These are phyloP conservation scores for Akanthomyces uredinophilus DNA, from an alignment of 2,329 filamentous ascomycete genomes.

Conservation along the genomic window DNA sequence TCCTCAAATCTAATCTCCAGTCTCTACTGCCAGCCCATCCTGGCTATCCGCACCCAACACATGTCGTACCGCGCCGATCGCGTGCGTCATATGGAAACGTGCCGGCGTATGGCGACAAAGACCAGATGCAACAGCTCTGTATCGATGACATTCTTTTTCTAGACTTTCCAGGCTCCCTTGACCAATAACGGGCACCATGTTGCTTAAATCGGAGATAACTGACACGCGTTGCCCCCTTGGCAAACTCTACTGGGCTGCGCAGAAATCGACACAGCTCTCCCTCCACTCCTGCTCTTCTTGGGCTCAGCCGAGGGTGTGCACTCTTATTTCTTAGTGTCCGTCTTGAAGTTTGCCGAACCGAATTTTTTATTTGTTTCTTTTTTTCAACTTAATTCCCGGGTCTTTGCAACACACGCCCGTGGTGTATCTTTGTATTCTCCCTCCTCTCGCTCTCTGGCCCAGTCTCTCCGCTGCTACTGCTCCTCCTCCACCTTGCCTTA, in stretches of 20 bases:
- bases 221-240: slow-evolving; percentile 1
- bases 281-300: background rate
- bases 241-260: slow-evolving; percentile 11
- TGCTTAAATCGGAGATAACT: slow-evolving; percentile 12
- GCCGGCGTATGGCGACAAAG: background rate
- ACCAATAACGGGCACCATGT: background rate
- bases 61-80: background rate
- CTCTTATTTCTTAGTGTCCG: background rate
- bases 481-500: background rate
- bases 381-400: background rate
- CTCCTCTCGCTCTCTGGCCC: background rate
- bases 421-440: background rate
- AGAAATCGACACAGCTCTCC: background rate
- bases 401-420: background rate
- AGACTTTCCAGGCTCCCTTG: background rate
- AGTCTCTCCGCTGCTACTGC: background rate
- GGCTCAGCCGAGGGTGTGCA: background rate
- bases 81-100: background rate
- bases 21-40: background rate
- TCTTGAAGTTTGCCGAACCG: background rate
- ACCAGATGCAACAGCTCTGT: background rate
- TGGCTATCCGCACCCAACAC: background rate
- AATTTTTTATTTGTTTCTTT: background rate
- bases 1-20: background rate
- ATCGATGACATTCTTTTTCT: background rate